Evolutionary conservation across 805 yeast genomes (phyloP), one percentile per base, ranked within the genome.

Genomic region (Yarrowia porcina): DNA sequence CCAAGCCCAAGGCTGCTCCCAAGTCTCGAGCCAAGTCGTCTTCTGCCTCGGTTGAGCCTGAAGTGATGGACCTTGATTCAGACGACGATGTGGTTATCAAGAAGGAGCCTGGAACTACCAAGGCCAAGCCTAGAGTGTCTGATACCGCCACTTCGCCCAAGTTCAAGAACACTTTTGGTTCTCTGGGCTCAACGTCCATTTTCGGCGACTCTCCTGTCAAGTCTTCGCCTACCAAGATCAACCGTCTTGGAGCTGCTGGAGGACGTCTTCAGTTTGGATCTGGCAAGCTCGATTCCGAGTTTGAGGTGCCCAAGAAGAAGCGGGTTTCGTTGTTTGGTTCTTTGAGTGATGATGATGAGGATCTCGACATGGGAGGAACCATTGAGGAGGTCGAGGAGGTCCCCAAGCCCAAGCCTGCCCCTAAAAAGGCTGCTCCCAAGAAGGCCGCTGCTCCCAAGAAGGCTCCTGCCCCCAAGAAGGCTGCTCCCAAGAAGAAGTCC

Each of bases 401-500:
- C 47, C 30, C 27, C n/a, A 30, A 18, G 61, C 30, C 27, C n/a
- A 30, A 18, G 21, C 54, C 66, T 1, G 49, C 65, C 17, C n/a
- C n/a, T n/a, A 67, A 65, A 27, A 67, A 67, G 61, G 64, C 56
- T 21, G 20, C 56, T 21, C 23, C 33, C 12, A 50, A 50, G 41
- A 39, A 39, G 44, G 44, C 42, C 5, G 28, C 28, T 21, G 63
- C 39, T 21, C 35, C 42, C 12, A 59, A 64, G 59, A 65, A 64
- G 50, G 57, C 66, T 23, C 39, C 57, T 28, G 66, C 71, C n/a
- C n/a, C n/a, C 11, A 69, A 71, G 42, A 73, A 73, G 63, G 68
- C 71, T 21, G 65, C 69, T 15, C 68, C 69, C 42, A 71, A 69
- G 70, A 47, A 66, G 70, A 23, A 52, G 66, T 3, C 57, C 70